These are phyloP conservation scores for bread wheat (Triticum aestivum) DNA, from an alignment of 176 grass and related monocot genomes.

Conservation along the genomic window IWGSC_CS_RefSeq_v2.1 NC_057814.1:154933117-154933616, in stretches of 20 bases:
- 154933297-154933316: conserved; percentile 33
- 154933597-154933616: conserved; percentile 52
- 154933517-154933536: conserved; percentile 50
- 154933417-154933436: conserved; percentile 68
- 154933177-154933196: neutral
- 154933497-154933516: conserved; percentile 59
- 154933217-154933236: neutral
- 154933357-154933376: conserved; percentile 58
- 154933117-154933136: neutral
- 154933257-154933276: conserved; percentile 36
- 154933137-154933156: neutral
- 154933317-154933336: conserved; percentile 61
- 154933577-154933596: neutral
- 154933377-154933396: conserved; percentile 26
- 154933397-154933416: conserved; percentile 47
- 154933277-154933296: neutral
- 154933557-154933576: conserved; percentile 63
- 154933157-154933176: neutral
- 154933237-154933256: neutral
- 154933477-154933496: conserved; percentile 59
- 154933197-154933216: neutral
- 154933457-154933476: conserved; percentile 55
- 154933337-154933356: conserved; percentile 66
- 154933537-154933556: conserved; percentile 50
- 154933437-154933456: conserved; percentile 55